Evolutionary conservation across 768 basidiomycete species (phyloP), one percentile per base, ranked within the genome.

Genomic region (Hygrocybe punicea): DNA sequence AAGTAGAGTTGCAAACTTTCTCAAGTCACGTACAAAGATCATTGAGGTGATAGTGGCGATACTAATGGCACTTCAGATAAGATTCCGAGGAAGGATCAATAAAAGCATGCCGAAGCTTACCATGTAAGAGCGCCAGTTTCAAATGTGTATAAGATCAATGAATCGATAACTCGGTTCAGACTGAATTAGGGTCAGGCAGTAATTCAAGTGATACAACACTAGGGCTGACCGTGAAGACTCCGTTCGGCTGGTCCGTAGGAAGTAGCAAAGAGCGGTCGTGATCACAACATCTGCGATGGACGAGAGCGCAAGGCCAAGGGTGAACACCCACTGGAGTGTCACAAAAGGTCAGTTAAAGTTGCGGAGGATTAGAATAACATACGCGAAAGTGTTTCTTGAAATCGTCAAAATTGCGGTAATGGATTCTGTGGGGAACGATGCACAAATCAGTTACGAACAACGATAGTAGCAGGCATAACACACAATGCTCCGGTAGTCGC

Each of bases 271-370:
- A 50, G 66, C 69, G 6, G 60, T 60, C 3, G 77, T 71, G 48
- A 78, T 69, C 33, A 78, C 49, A 21, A 78, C 59, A 54, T 78
- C 78, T 2, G 76, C 67, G n/a, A 65, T 62, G 16, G 73, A 73
- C 3, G 77, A 78, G 36, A 78, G 64, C 1, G 75, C 70, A 9
- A 78, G 65, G 16, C 77, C 77, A 9, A 74, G 65, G 9, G 78
- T 77, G 47, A 79, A 78, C 8, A 78, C 58, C 76, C 78, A 79
- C 77, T 79, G 48, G 34, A 76, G 72, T 75, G 52, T 35, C 35
- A 24, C 33, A 29, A 44, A 37, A 34, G 14, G 16, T 50, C 25
- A 55, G 34, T 16, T 35, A 48, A 3, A n/a, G 39, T 36, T 25
- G 3, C 40, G n/a, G 14, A n/a, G 6, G 51, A 53, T 33, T 16